Conservation (phyloP, 2,329 filamentous ascomycete species). For the Mollisiaceae sp. region DNA sequence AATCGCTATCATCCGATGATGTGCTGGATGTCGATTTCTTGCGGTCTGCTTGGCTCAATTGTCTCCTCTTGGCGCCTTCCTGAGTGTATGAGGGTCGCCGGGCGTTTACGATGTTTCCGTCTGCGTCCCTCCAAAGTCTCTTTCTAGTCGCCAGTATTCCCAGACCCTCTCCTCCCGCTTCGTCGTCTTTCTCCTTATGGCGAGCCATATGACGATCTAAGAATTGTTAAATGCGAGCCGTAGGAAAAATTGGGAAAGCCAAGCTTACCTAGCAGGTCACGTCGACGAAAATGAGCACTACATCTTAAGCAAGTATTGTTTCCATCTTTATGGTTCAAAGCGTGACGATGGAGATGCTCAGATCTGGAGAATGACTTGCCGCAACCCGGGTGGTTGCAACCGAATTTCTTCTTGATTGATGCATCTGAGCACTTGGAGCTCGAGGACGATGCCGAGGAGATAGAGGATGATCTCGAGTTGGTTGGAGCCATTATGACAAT, state of each 20-base stretch:
- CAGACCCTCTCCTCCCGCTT: slow-evolving; percentile 53
- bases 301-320: slow-evolving; percentile 59
- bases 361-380: slow-evolving; percentile 54
- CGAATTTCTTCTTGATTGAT: slow-evolving; percentile 43
- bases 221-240: slow-evolving; percentile 18
- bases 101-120: slow-evolving; percentile 53
- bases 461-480: slow-evolving; percentile 35
- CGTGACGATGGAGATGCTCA: slow-evolving; percentile 57
- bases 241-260: neutral
- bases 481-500: slow-evolving; percentile 36
- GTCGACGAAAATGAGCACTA: slow-evolving; percentile 59
- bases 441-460: slow-evolving; percentile 36
- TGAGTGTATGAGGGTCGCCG: slow-evolving; percentile 42
- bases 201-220: slow-evolving; percentile 57
- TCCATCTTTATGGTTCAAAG: slow-evolving; percentile 54
- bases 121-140: slow-evolving; percentile 54
- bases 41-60: slow-evolving; percentile 29
- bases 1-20: slow-evolving; percentile 11
- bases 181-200: slow-evolving; percentile 54
- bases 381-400: slow-evolving; percentile 49
- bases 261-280: slow-evolving; percentile 57
- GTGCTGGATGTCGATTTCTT: slow-evolving; percentile 22
- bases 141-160: slow-evolving; percentile 54
- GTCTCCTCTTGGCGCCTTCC: slow-evolving; percentile 36
- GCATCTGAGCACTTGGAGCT: slow-evolving; percentile 32